Percentiles rank a stretch among this genome's conserved stretches.
Conservation (phyloP, 2,329 filamentous ascomycete species). For the Hymenoscyphus fructigenus region DNA sequence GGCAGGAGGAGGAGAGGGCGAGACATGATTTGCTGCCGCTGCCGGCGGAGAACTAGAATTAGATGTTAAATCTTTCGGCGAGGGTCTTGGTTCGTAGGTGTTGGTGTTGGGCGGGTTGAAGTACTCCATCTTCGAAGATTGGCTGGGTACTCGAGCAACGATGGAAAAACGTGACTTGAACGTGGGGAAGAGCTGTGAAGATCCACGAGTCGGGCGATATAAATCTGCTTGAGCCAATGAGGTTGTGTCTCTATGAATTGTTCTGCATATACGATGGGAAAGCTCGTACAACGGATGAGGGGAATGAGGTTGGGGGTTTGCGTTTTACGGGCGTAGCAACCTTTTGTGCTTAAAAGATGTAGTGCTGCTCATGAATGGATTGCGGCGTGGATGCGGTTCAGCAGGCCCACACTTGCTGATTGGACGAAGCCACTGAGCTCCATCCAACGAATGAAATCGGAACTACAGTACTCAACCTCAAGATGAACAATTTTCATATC, state of each 20-base stretch:
- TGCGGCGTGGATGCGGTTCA: background rate
- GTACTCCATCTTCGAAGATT: slow-evolving; percentile 22
- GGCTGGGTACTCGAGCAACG: too few species aligned
- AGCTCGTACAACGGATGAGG: background rate
- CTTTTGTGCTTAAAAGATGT: background rate
- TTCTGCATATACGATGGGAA: background rate
- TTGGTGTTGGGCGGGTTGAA: slow-evolving; percentile 15
- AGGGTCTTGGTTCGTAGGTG: background rate
- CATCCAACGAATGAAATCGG: too few species aligned
- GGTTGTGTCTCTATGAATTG: background rate
- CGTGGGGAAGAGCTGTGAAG: background rate
- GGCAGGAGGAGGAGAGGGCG: slow-evolving; percentile 15
- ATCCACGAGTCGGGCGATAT: background rate
- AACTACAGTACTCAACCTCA: too few species aligned
- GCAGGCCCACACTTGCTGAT: background rate
- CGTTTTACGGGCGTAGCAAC: background rate
- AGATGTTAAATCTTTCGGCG: background rate
- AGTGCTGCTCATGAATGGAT: background rate
- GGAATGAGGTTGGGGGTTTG: background rate
- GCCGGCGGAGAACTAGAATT: slow-evolving; percentile 8
- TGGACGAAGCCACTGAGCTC: background rate
- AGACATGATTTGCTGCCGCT: slow-evolving; percentile 5
- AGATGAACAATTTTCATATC: too few species aligned
- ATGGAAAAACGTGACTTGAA: background rate
- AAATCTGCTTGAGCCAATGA: background rate